Percentiles rank a stretch among this genome's conserved stretches.
Evolutionary conservation across 2,329 filamentous ascomycete species (phyloP).

Genomic region (Fonsecaea pedrosoi): DNA sequence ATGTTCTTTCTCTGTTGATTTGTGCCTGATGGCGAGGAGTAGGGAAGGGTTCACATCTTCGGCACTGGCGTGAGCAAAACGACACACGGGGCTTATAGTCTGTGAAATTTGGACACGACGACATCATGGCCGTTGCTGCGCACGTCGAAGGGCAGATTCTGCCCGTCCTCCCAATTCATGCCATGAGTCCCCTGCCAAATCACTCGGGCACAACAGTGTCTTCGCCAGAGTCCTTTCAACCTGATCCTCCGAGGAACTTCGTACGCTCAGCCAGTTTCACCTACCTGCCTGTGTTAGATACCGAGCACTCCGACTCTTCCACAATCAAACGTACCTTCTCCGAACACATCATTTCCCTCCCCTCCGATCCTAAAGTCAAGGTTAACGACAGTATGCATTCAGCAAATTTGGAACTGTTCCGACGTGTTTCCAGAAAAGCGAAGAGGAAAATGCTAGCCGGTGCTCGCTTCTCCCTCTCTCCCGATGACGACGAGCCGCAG

Average conservation of each 20-base stretch:
- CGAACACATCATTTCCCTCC: slow-evolving; percentile 54
- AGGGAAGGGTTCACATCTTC: slow-evolving; percentile 17
- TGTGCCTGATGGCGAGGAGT: slow-evolving; percentile 27
- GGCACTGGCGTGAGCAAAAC: slow-evolving; percentile 18
- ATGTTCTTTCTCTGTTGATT: slow-evolving; percentile 9
- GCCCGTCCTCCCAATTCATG: slow-evolving; percentile 33
- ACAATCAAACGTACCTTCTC: slow-evolving; percentile 58
- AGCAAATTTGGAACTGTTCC: slow-evolving; percentile 38
- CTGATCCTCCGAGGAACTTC: slow-evolving; percentile 43
- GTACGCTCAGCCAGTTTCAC: slow-evolving; percentile 66
- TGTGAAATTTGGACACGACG: background rate
- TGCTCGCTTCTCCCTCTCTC: slow-evolving; percentile 47
- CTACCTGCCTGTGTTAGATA: slow-evolving; percentile 54
- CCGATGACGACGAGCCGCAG: slow-evolving; percentile 46
- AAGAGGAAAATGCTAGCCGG: slow-evolving; percentile 43
- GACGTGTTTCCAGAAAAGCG: slow-evolving; percentile 38
- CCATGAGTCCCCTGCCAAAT: slow-evolving; percentile 25
- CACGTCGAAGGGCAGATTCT: slow-evolving; percentile 32
- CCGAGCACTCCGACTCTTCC: slow-evolving; percentile 45
- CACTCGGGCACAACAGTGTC: slow-evolving; percentile 26
- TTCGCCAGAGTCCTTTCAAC: slow-evolving; percentile 15
- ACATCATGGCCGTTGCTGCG: slow-evolving; percentile 21
- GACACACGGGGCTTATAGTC: slow-evolving; percentile 6
- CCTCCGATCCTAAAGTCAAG: slow-evolving; percentile 43
- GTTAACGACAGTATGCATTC: slow-evolving; percentile 32